Conservation (phyloP, 2,329 filamentous ascomycete species). For the Lachnellula cervina region DNA sequence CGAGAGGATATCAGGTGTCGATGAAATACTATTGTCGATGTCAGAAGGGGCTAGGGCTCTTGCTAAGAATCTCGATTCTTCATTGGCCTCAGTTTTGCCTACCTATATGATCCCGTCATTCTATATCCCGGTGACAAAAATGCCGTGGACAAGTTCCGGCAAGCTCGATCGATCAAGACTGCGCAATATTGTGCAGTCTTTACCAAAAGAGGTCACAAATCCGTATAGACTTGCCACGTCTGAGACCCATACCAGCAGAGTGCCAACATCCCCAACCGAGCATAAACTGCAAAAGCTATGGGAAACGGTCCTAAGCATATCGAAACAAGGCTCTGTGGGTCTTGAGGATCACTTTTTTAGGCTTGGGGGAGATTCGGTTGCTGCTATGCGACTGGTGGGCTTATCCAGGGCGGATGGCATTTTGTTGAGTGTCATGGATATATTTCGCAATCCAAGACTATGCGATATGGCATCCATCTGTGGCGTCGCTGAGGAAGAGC, state of each 20-base stretch:
- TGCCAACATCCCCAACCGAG: constrained; percentile 5
- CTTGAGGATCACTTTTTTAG: constrained; percentile 39
- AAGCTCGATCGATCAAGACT: constrained; percentile 35
- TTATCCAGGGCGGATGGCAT: constrained; percentile 21
- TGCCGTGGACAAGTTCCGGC: constrained; percentile 29
- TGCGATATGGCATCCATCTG: constrained; percentile 35
- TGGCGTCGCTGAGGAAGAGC: constrained; percentile 13
- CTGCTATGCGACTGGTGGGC: constrained; percentile 33
- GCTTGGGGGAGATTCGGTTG: constrained; percentile 40
- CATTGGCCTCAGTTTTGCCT: constrained; percentile 15
- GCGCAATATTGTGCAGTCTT: constrained; percentile 16
- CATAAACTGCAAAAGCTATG: constrained; percentile 11
- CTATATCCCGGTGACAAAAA: constrained; percentile 27
- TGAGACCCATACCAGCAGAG: background rate
- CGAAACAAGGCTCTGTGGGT: constrained; percentile 9
- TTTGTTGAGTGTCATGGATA: constrained; percentile 37
- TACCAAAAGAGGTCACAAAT: background rate
- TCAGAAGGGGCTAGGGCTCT: background rate
- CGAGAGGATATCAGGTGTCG: background rate
- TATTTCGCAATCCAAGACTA: constrained; percentile 38
- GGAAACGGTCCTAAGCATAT: constrained; percentile 5
- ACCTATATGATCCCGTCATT: constrained; percentile 33
- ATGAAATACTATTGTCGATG: constrained; percentile 3
- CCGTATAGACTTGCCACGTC: background rate
- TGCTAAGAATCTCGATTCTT: constrained; percentile 5